These are phyloP conservation scores for Globisporangium ultimum DNA, from an alignment of 352 stramenopile species.

Conservation along the genomic window DNA sequence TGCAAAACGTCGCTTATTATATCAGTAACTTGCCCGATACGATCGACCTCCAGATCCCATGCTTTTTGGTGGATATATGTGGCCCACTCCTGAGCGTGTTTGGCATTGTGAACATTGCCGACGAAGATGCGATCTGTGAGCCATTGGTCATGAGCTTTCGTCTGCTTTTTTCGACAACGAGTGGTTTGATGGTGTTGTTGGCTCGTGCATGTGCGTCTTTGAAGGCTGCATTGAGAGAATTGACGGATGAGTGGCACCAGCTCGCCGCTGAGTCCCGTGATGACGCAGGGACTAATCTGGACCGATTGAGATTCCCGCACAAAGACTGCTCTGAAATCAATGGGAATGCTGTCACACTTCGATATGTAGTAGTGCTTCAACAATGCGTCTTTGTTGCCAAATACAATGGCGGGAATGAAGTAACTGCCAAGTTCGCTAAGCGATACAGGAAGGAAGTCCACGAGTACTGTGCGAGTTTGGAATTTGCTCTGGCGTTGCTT, in stretches of 20 bases:
- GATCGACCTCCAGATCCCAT: conserved; percentile 20
- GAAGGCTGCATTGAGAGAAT: conserved; percentile 15
- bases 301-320: background rate
- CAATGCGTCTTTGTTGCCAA: conserved; percentile 18
- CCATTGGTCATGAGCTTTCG: conserved; percentile 20
- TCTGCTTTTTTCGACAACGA: conserved; percentile 25
- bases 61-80: conserved; percentile 24
- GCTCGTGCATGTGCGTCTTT: conserved; percentile 15
- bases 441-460: conserved; percentile 21
- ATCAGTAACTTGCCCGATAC: conserved; percentile 19
- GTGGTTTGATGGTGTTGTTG: conserved; percentile 16
- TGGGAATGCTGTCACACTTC: conserved; percentile 9
- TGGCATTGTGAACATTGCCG: conserved; percentile 19
- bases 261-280: background rate
- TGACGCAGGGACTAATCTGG: no score
- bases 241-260: conserved; percentile 16
- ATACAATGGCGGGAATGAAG: conserved; percentile 9
- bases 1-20: conserved; percentile 20
- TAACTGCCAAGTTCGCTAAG: conserved; percentile 23
- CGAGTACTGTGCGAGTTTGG: conserved; percentile 14
- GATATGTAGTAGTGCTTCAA: conserved; percentile 19
- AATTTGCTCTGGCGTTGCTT: conserved; percentile 18
- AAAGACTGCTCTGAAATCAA: conserved; percentile 20
- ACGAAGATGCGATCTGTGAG: conserved; percentile 22
- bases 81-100: conserved; percentile 20